phyloP scores from a whole-genome alignment of 164 flowering plant species.

The Kingdonia uniflora region DNA sequence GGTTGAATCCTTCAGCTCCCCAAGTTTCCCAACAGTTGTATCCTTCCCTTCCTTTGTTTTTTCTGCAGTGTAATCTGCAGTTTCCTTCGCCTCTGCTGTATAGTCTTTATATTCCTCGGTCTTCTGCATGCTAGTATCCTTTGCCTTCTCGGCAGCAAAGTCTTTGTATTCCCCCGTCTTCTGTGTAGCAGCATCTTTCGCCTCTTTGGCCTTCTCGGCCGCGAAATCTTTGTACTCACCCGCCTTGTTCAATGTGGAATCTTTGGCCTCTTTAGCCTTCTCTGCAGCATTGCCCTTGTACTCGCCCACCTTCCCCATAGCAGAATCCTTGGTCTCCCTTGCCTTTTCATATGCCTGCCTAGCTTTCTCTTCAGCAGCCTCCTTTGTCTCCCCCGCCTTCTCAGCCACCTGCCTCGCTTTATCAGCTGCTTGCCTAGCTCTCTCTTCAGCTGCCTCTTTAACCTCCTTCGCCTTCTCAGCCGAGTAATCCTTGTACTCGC shows the following conservation, averaged over 20 bases:
- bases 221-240: slow-evolving; percentile 17
- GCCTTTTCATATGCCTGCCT: slow-evolving; percentile 10
- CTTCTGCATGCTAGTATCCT: slow-evolving; percentile 11
- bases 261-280: slow-evolving; percentile 15
- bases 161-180: slow-evolving; percentile 5
- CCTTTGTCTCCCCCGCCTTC: slow-evolving; percentile 23
- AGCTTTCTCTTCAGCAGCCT: slow-evolving; percentile 10
- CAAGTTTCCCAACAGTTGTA: slow-evolving; percentile 22
- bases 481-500: slow-evolving; percentile 13
- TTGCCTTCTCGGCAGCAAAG: slow-evolving; percentile 11
- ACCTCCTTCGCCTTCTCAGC: slow-evolving; percentile 9
- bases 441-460: slow-evolving; percentile 12
- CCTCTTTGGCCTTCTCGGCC: slow-evolving; percentile 10
- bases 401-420: slow-evolving; percentile 3
- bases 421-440: slow-evolving; percentile 11
- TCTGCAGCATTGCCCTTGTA: slow-evolving; percentile 9
- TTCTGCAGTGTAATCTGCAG: slow-evolving; percentile 17
- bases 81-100: slow-evolving; percentile 10
- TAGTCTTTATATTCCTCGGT: slow-evolving; percentile 14
- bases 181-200: slow-evolving; percentile 15
- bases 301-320: slow-evolving; percentile 11
- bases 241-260: slow-evolving; percentile 12
- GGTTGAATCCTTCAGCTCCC: slow-evolving; percentile 44
- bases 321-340: slow-evolving; percentile 2
- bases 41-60: slow-evolving; percentile 28